These are phyloP conservation scores for Asterochloris erici DNA, from an alignment of 139 green algal species.

Conservation along the genomic window DNA sequence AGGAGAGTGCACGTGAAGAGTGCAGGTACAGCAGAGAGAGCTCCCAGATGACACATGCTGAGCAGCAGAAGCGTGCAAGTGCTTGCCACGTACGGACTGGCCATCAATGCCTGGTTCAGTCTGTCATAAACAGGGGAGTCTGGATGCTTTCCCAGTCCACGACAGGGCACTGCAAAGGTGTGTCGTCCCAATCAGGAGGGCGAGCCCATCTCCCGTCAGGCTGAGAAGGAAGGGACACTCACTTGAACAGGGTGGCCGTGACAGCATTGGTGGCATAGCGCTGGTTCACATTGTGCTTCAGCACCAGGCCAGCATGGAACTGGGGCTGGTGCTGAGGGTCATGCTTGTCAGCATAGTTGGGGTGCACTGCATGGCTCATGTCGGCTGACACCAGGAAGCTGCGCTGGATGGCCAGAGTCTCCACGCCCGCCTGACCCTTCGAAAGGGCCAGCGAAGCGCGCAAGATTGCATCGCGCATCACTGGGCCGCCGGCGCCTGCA, in stretches of 20 bases:
- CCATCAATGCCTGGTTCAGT: no score
- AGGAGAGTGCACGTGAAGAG: no score
- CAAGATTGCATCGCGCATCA: conserved; percentile 89
- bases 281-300: conserved; percentile 98
- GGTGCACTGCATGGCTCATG: conserved; percentile 96
- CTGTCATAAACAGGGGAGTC: no score
- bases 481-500: conserved; percentile 74
- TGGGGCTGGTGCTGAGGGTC: conserved; percentile 66
- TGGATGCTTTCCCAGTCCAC: no score
- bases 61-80: no score
- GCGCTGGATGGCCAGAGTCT: conserved; percentile 61
- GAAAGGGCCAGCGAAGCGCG: conserved; percentile 59
- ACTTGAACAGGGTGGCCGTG: conserved; percentile 82
- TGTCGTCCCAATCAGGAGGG: no score
- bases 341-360: conserved; percentile 78
- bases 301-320: conserved; percentile 78
- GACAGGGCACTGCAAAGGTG: no score
- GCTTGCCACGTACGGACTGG: no score
- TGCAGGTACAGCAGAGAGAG: no score
- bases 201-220: no score
- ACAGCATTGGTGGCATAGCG: conserved; percentile 90
- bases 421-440: conserved; percentile 47
- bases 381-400: conserved; percentile 87
- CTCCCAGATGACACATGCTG: no score
- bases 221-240: background rate